These are phyloP conservation scores for Podospora comata DNA, from an alignment of 495 filamentous ascomycete genomes.

Conservation along the genomic window DNA sequence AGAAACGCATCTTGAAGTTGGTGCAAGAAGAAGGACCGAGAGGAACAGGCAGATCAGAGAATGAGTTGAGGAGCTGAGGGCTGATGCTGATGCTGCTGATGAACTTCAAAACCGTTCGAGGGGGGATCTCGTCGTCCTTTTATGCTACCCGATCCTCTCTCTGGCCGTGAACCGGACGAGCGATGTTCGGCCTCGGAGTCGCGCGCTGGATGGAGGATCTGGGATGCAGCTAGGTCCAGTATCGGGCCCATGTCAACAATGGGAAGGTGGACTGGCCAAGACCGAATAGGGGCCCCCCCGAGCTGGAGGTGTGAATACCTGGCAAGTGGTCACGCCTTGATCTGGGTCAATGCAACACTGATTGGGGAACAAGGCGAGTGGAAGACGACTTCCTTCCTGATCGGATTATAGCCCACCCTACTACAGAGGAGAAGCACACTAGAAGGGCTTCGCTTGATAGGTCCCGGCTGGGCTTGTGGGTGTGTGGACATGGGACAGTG, in stretches of 20 bases:
- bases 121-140: neutral
- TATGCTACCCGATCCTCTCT: neutral
- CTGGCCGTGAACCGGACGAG: neutral
- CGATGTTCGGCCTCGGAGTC: neutral
- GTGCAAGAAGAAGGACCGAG: conserved; percentile 3
- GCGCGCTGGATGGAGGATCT: neutral
- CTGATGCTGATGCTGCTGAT: neutral
- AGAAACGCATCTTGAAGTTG: conserved; percentile 39
- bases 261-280: neutral
- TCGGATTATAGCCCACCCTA: conserved; percentile 13
- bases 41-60: conserved; percentile 9
- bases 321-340: neutral
- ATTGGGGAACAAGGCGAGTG: neutral
- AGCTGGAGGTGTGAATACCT: neutral
- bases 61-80: conserved; percentile 5
- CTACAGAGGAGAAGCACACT: conserved; percentile 3
- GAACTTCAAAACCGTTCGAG: neutral
- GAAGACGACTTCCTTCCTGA: conserved; percentile 26
- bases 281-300: neutral
- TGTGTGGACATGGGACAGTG: neutral
- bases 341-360: conserved; percentile 14
- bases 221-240: neutral
- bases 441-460: neutral
- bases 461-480: neutral
- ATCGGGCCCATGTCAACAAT: neutral